Conservation (phyloP, 257 asterid species). For the Gardenia jasminoides region DNA sequence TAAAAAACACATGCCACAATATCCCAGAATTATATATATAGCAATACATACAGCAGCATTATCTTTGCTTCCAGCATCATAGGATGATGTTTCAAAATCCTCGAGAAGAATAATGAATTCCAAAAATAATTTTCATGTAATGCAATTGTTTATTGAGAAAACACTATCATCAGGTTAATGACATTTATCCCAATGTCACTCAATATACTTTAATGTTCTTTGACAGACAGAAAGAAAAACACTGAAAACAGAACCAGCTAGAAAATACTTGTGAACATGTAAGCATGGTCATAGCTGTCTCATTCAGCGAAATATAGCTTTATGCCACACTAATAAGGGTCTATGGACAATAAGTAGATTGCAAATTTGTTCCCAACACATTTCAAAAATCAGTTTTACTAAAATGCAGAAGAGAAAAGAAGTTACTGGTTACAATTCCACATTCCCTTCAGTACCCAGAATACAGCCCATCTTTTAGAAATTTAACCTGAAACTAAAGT, state of each 20-base stretch:
- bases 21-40: background rate
- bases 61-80: background rate
- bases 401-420: background rate
- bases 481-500: slow-evolving; percentile 9
- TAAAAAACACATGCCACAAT: background rate
- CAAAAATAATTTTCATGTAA: background rate
- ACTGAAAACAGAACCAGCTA: background rate
- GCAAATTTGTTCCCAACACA: background rate
- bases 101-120: background rate
- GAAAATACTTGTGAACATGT: background rate
- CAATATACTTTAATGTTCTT: background rate
- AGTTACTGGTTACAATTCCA: slow-evolving; percentile 8
- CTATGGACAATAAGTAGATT: background rate
- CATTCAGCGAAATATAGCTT: background rate
- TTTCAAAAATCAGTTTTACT: slow-evolving; percentile 1
- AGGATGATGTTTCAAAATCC: background rate
- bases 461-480: slow-evolving; percentile 8
- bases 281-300: background rate
- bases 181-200: background rate
- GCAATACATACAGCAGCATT: background rate
- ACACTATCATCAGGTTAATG: background rate
- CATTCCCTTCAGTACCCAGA: slow-evolving; percentile 2
- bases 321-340: background rate
- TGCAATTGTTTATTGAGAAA: background rate
- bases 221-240: background rate